Conservation (phyloP, 768 basidiomycete genomes). For the Asterophora lycoperdoides region DNA sequence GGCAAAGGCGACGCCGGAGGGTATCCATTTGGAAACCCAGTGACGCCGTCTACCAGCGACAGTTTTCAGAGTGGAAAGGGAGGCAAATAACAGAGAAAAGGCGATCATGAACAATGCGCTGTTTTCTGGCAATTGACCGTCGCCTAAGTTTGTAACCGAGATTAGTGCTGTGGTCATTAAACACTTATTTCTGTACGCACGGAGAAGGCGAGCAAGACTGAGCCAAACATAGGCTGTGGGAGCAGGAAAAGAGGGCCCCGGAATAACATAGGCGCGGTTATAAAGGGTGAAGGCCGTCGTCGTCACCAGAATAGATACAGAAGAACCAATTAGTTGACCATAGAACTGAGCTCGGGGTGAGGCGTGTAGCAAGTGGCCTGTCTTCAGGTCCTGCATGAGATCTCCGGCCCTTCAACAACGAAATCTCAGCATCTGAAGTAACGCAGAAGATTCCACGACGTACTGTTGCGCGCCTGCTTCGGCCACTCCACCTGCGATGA, state of each 20-base stretch:
- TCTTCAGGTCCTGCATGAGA: conserved; percentile 98
- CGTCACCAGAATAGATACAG: conserved; percentile 84
- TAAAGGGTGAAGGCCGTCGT: conserved; percentile 86
- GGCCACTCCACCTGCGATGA: conserved; percentile 95
- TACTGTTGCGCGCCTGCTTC: conserved; percentile 94
- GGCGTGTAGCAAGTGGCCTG: conserved; percentile 87
- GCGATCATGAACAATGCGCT: conserved; percentile 72
- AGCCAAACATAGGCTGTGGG: conserved; percentile 96
- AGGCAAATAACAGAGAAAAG: conserved; percentile 70
- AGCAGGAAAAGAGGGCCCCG: conserved; percentile 92
- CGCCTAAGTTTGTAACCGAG: conserved; percentile 43
- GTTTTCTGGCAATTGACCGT: conserved; percentile 78
- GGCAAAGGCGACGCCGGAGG: conserved; percentile 92
- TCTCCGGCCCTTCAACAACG: conserved; percentile 71
- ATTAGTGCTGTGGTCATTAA: not conserved
- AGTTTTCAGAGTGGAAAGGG: conserved; percentile 64
- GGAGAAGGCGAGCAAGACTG: conserved; percentile 67
- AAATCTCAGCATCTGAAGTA: conserved; percentile 5
- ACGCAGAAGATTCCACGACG: conserved; percentile 18
- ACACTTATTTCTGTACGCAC: conserved; percentile 37
- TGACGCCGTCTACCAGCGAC: conserved; percentile 45
- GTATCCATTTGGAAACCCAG: conserved; percentile 72
- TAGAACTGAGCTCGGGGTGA: conserved; percentile 94
- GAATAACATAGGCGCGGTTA: conserved; percentile 81
- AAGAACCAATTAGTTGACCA: conserved; percentile 88